Evolutionary conservation across 148 eudicot species (phyloP).

Genomic region (Beta vulgaris): DNA sequence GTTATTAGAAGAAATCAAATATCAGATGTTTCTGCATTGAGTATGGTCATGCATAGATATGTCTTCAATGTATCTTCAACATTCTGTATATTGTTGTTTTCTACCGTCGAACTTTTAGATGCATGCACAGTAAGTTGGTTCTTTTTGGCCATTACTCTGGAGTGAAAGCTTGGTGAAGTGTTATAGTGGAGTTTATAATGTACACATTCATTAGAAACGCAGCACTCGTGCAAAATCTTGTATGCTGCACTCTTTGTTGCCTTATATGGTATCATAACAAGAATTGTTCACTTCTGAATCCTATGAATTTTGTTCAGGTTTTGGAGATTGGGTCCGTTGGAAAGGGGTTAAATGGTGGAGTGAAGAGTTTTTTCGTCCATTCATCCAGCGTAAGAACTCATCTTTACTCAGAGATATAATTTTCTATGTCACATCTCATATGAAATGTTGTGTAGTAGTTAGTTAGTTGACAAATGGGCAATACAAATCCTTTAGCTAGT

Average conservation of each 20-base stretch:
- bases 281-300: background rate
- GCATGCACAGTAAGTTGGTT: background rate
- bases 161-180: background rate
- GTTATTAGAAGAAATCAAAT: background rate
- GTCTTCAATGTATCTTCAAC: background rate
- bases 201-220: background rate
- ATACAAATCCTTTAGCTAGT: background rate
- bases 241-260: slow-evolving; percentile 4
- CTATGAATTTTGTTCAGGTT: slow-evolving; percentile 49
- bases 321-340: slow-evolving; percentile 95
- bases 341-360: slow-evolving; percentile 55
- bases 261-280: background rate
- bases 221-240: background rate
- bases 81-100: background rate
- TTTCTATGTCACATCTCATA: background rate
- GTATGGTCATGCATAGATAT: too few species aligned
- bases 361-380: slow-evolving; percentile 67
- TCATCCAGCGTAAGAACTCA: slow-evolving; percentile 55
- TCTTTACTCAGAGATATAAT: background rate
- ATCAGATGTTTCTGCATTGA: background rate
- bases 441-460: background rate
- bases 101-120: too few species aligned
- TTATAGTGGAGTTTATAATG: background rate
- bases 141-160: background rate
- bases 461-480: background rate